Evolutionary conservation across 352 stramenopile genomes (phyloP).

Genomic region (Phytopythium boreale): DNA sequence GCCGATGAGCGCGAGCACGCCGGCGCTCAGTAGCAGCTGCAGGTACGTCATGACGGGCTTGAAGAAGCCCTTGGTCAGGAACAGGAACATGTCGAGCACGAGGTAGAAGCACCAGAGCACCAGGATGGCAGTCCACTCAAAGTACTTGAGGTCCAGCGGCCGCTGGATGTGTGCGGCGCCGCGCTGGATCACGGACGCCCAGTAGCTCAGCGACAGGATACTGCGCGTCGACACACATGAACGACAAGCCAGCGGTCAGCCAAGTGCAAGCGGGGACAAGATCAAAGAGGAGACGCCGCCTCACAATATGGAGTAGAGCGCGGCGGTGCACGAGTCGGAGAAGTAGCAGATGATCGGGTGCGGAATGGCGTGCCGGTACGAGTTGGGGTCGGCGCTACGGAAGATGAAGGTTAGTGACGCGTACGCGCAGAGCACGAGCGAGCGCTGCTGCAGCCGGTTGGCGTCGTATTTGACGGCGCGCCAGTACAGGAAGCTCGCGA

Average conservation of each 20-base stretch:
- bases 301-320: slow-evolving; percentile 35
- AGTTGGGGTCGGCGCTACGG: slow-evolving; percentile 26
- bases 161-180: slow-evolving; percentile 25
- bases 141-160: slow-evolving; percentile 18
- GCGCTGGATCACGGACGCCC: slow-evolving; percentile 51
- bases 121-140: slow-evolving; percentile 22
- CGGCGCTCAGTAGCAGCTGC: slow-evolving; percentile 25
- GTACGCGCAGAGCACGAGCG: slow-evolving; percentile 27
- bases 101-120: slow-evolving; percentile 45
- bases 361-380: slow-evolving; percentile 28
- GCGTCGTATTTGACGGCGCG: slow-evolving; percentile 19
- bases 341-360: slow-evolving; percentile 22
- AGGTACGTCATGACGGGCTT: slow-evolving; percentile 21
- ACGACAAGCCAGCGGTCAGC: slow-evolving; percentile 1
- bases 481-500: slow-evolving; percentile 20
- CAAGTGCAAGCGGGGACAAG: background rate
- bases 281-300: background rate
- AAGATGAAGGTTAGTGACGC: slow-evolving; percentile 28
- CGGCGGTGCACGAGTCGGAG: slow-evolving; percentile 31
- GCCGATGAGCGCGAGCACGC: slow-evolving; percentile 15
- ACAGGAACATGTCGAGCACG: slow-evolving; percentile 25
- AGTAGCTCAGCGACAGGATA: slow-evolving; percentile 54
- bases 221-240: slow-evolving; percentile 12
- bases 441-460: slow-evolving; percentile 24
- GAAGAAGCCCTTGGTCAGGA: slow-evolving; percentile 36